A percentile compares a stretch with the other conserved stretches of the same genome.
phyloP scores from a whole-genome alignment of 805 yeast species.

The Teunomyces tritomae region DNA sequence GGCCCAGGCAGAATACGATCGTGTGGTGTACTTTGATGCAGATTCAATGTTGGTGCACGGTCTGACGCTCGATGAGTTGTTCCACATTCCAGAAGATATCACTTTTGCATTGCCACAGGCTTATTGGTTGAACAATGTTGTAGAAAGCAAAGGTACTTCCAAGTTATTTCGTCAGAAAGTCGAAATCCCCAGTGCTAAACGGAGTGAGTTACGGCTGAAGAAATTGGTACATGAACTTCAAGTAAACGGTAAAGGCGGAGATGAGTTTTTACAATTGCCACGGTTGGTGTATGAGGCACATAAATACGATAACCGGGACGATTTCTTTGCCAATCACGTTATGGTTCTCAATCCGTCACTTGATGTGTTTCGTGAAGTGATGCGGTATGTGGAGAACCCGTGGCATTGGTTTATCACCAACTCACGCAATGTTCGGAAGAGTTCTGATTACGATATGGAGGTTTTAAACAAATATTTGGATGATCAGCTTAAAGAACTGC shows the following conservation, averaged over 20 bases:
- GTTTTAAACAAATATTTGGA: constrained; percentile 47
- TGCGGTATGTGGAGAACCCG: constrained; percentile 24
- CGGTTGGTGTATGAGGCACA: constrained; percentile 21
- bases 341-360: constrained; percentile 59
- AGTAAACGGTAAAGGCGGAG: not conserved
- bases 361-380: constrained; percentile 20
- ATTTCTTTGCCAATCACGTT: constrained; percentile 44
- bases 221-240: constrained; percentile 8
- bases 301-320: constrained; percentile 25
- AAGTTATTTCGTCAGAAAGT: constrained; percentile 9
- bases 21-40: constrained; percentile 57
- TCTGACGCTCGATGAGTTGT: constrained; percentile 31
- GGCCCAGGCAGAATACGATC: constrained; percentile 45
- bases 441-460: constrained; percentile 55
- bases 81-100: constrained; percentile 22
- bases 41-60: constrained; percentile 44
- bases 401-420: constrained; percentile 25
- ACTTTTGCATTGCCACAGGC: constrained; percentile 34
- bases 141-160: constrained; percentile 8
- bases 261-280: constrained; percentile 15
- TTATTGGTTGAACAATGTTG: constrained; percentile 30
- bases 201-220: constrained; percentile 10
- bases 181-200: constrained; percentile 13
- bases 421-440: constrained; percentile 18
- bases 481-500: constrained; percentile 38